Conservation (phyloP, 352 stramenopile genomes). For the Phytophthora tubulina region DNA sequence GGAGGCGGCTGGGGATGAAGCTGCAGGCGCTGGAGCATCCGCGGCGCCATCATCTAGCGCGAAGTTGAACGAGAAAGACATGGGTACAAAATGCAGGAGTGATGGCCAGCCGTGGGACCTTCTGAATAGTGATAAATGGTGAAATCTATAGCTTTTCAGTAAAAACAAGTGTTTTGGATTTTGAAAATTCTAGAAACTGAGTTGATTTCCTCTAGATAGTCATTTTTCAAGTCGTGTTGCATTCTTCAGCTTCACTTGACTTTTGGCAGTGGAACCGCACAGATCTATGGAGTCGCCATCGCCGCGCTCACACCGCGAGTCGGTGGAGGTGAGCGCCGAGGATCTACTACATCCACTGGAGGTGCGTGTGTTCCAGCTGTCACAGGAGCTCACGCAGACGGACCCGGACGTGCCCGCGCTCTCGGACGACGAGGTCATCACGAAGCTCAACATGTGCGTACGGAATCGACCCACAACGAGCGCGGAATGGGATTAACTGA, state of each 20-base stretch:
- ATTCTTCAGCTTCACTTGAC: background rate
- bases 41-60: constrained; percentile 36
- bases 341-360: constrained; percentile 71
- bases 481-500: constrained; percentile 14
- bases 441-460: constrained; percentile 82
- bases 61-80: constrained; percentile 81
- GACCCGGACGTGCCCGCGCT: constrained; percentile 48
- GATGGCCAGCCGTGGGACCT: background rate
- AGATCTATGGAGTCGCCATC: constrained; percentile 30
- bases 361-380: constrained; percentile 66
- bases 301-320: constrained; percentile 38
- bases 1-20: background rate
- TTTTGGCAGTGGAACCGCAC: background rate
- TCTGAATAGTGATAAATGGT: constrained; percentile 2
- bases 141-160: background rate
- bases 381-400: constrained; percentile 67
- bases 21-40: background rate
- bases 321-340: constrained; percentile 41
- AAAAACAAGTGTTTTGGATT: background rate
- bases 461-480: constrained; percentile 1
- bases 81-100: constrained; percentile 17
- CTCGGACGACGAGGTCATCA: constrained; percentile 68
- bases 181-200: background rate
- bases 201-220: constrained; percentile 2
- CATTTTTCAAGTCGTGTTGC: background rate